Percentiles rank a stretch among this genome's conserved stretches.
Conservation (phyloP, 2,329 filamentous ascomycete species). For the Nothopassalora personata region DNA sequence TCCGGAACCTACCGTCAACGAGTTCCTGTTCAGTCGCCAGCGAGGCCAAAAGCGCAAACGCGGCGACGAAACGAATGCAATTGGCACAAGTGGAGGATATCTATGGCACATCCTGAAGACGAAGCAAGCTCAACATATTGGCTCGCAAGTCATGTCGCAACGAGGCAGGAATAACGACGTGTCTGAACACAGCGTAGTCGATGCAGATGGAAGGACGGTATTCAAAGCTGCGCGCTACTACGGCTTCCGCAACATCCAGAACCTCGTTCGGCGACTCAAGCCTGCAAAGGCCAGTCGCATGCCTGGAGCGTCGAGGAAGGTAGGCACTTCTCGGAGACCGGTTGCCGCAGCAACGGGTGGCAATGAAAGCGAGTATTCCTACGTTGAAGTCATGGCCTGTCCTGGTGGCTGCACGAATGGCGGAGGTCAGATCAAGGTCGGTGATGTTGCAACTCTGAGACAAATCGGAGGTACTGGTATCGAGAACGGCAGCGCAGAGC, state of each 20-base stretch:
- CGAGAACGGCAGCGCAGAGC: slow-evolving; percentile 33
- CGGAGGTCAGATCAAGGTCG: slow-evolving; percentile 87
- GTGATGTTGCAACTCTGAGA: slow-evolving; percentile 58
- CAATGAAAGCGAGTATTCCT: slow-evolving; percentile 63
- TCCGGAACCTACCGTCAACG: slow-evolving; percentile 64
- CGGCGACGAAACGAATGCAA: slow-evolving; percentile 39
- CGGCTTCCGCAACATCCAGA: slow-evolving; percentile 97
- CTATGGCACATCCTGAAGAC: slow-evolving; percentile 77
- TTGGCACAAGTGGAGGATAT: slow-evolving; percentile 84
- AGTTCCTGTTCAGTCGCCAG: slow-evolving; percentile 68
- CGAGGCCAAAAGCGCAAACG: slow-evolving; percentile 34
- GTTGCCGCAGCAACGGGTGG: slow-evolving; percentile 34
- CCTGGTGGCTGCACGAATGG: slow-evolving; percentile 98
- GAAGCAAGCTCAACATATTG: slow-evolving; percentile 64
- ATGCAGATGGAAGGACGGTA: slow-evolving; percentile 44
- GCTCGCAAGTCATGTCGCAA: slow-evolving; percentile 63
- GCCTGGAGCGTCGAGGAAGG: slow-evolving; percentile 64
- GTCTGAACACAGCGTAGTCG: slow-evolving; percentile 70
- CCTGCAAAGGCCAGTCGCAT: slow-evolving; percentile 72
- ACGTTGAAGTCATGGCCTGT: slow-evolving; percentile 98
- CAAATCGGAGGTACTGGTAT: slow-evolving; percentile 30
- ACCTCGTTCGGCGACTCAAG: slow-evolving; percentile 86
- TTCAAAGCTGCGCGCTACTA: slow-evolving; percentile 88
- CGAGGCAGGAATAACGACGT: slow-evolving; percentile 88
- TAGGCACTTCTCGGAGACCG: slow-evolving; percentile 38